Conservation (phyloP, 1,284 basidiomycete genomes). For the Apiotrichum porosum region DNA sequence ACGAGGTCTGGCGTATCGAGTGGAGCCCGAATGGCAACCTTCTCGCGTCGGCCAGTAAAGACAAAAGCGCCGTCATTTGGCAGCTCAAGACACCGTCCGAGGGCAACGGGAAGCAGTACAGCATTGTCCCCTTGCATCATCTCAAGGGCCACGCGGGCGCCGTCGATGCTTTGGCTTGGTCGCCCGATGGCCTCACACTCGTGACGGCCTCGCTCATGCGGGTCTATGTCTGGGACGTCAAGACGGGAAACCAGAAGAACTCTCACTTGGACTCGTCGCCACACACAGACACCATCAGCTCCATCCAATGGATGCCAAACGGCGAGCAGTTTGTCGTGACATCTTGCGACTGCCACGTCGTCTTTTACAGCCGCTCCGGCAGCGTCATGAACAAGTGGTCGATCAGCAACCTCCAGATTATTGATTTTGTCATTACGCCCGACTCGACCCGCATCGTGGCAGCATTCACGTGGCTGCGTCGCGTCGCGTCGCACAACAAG, state of each 20-base stretch:
- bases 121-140: conserved; percentile 33
- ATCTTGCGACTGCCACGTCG: conserved; percentile 79
- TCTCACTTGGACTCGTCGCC: conserved; percentile 17
- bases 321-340: conserved; percentile 85
- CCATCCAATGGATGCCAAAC: conserved; percentile 82
- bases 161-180: conserved; percentile 82
- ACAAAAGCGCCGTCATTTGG: conserved; percentile 87
- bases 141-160: conserved; percentile 67
- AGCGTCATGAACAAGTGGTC: conserved; percentile 65
- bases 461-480: conserved; percentile 61
- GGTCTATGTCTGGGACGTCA: conserved; percentile 81
- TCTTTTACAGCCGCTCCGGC: conserved; percentile 65
- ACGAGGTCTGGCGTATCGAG: conserved; percentile 92
- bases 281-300: conserved; percentile 79
- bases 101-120: conserved; percentile 22
- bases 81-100: conserved; percentile 53
- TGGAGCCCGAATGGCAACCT: conserved; percentile 87
- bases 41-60: conserved; percentile 83
- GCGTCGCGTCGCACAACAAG: conserved; percentile 36
- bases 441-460: conserved; percentile 78
- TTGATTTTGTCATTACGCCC: conserved; percentile 80
- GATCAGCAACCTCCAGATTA: conserved; percentile 73
- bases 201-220: conserved; percentile 72
- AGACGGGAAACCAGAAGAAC: conserved; percentile 39
- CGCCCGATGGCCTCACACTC: conserved; percentile 73